Percentiles rank a stretch among this genome's conserved stretches.
Conservation (phyloP, 225 moss, liverwort and hornwort genomes). For the Polytrichum commune region DNA sequence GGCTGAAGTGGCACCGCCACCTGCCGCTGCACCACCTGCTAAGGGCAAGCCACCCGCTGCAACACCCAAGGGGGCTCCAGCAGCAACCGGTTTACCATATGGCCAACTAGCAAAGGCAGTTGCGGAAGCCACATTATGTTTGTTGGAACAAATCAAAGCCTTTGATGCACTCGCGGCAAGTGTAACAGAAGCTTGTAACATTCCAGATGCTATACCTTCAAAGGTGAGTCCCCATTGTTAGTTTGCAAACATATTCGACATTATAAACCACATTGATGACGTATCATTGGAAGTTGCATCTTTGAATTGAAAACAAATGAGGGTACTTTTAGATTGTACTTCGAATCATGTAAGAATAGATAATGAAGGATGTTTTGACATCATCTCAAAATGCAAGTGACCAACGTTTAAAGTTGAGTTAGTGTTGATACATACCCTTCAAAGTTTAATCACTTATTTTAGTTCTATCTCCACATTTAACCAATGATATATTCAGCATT, state of each 20-base stretch:
- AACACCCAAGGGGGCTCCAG: not conserved
- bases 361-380: no score
- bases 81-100: constrained; percentile 51
- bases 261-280: no score
- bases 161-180: constrained; percentile 61
- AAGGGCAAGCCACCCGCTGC: constrained; percentile 1
- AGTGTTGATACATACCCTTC: no score
- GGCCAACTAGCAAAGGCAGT: constrained; percentile 63
- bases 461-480: no score
- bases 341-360: no score
- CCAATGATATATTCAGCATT: no score
- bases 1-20: constrained; percentile 1
- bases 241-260: not conserved
- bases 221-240: constrained; percentile 32
- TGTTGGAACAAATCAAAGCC: constrained; percentile 56
- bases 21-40: constrained; percentile 1
- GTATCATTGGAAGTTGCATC: no score
- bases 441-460: no score
- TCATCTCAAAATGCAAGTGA: no score
- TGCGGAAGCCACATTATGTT: constrained; percentile 33
- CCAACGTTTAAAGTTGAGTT: no score
- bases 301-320: no score
- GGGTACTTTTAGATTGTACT: no score
- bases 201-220: constrained; percentile 57
- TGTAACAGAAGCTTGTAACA: constrained; percentile 42